Evolutionary conservation across 2,329 filamentous ascomycete genomes (phyloP).

Genomic region (Apiospora marii): DNA sequence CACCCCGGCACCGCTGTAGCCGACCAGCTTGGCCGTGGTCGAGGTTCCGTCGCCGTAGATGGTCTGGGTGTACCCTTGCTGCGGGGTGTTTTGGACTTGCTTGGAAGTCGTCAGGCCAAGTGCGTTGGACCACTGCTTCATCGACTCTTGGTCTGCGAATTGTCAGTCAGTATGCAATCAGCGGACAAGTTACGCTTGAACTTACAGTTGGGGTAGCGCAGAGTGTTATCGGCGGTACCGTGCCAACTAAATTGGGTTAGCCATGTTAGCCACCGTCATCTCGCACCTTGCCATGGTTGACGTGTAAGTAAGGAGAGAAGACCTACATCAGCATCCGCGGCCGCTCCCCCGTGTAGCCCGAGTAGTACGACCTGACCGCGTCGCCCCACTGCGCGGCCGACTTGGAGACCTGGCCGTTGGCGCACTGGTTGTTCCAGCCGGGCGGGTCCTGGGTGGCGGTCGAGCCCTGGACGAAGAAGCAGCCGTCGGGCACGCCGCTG

Average conservation of each 20-base stretch:
- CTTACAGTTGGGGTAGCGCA: conserved; percentile 34
- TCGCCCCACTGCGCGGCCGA: conserved; percentile 56
- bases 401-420: conserved; percentile 51
- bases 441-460: conserved; percentile 38
- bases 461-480: conserved; percentile 49
- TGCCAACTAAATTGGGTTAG: conserved; percentile 31
- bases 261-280: background rate
- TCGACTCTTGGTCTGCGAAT: conserved; percentile 33
- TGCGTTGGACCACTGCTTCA: conserved; percentile 47
- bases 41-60: conserved; percentile 28
- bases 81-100: conserved; percentile 26
- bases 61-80: conserved; percentile 27
- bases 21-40: conserved; percentile 25
- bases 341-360: conserved; percentile 38
- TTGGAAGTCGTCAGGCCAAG: conserved; percentile 37
- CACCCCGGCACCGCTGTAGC: conserved; percentile 28
- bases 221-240: conserved; percentile 38
- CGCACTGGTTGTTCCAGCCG: conserved; percentile 59
- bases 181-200: background rate
- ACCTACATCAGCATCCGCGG: conserved; percentile 37
- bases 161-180: background rate
- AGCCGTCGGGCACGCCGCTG: conserved; percentile 52
- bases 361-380: conserved; percentile 50
- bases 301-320: no score
- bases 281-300: no score